Base-by-base conservation (phyloP, 805 yeast genomes). In the Metschnikowia lochheadii region DNA sequence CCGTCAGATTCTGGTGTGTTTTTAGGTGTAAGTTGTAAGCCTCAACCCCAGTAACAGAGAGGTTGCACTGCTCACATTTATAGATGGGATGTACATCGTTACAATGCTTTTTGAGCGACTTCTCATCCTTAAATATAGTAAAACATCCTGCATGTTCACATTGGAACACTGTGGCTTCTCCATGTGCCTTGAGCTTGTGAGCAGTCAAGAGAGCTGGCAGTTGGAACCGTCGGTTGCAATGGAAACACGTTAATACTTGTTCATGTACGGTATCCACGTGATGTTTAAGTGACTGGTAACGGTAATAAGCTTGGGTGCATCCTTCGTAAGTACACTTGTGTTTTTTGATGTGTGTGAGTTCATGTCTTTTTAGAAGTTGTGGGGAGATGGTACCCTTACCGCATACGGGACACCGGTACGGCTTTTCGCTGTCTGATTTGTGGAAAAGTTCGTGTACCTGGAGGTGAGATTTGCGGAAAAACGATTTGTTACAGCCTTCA, bases 321-420 rank as follows among this genome's bases (percentile, higher is more conserved):
- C 74, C 80, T 21, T 77, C 84, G 56, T 77, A 71, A 2, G 77
- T 59, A 64, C 97, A 89, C 21, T 56, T 53, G 59, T 48, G 55
- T 18, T 48, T 44, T 48, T 65, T 70, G 3, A 82, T 81, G 64
- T 94, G 98, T 2, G 96, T 85, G 36, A 80, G 77, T 67, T 85
- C 89, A 65, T 94, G 99, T 48, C 96, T 77, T 54, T 77, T 80
- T 50, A 89, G 72, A 62, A 91, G 97, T 68, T 94, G 98, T 46
- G 65, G 65, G 0, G 96, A 78, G 47, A 83, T 84, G 46, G 87
- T 85, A 3, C 96, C 96, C 65, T 89, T 90, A 1, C 84, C 84
- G 63, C 99, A 94, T 1, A 76, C 63, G 0, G 81, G 65, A 61
- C 98, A 91, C 39, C 76, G 79, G 62, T 78, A 83, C 0, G 96